Evolutionary conservation across 331 rosid species (phyloP).

Genomic region (Malus hybrid): DNA sequence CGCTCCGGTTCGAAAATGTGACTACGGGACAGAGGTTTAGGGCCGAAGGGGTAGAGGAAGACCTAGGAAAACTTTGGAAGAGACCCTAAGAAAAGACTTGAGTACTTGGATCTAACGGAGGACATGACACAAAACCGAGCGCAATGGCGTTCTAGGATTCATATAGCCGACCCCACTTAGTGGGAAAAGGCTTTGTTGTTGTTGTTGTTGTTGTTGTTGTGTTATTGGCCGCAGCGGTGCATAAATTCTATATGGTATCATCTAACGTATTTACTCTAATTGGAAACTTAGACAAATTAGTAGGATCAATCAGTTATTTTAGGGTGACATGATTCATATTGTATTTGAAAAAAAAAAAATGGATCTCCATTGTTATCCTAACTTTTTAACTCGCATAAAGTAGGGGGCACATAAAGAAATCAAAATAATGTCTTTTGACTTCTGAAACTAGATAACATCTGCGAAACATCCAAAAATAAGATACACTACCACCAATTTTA

Average conservation of each 20-base stretch:
- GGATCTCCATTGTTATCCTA: background rate
- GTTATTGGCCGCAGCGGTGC: background rate
- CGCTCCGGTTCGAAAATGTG: too few relatives aligned
- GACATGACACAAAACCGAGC: too few relatives aligned
- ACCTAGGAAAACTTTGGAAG: too few relatives aligned
- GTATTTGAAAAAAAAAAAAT: background rate
- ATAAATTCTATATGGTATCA: background rate
- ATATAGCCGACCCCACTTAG: too few relatives aligned
- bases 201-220: too few relatives aligned
- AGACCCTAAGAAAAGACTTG: too few relatives aligned
- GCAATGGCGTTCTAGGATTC: too few relatives aligned
- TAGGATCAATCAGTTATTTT: background rate
- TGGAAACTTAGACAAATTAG: background rate
- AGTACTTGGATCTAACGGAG: too few relatives aligned
- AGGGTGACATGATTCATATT: background rate
- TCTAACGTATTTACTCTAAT: background rate
- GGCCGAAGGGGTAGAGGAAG: too few relatives aligned
- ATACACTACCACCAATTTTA: background rate
- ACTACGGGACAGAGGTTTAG: too few relatives aligned
- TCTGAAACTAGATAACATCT: background rate
- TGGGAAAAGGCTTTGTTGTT: too few relatives aligned
- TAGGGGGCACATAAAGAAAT: background rate
- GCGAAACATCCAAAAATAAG: background rate
- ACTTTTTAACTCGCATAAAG: background rate
- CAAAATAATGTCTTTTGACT: background rate